Evolutionary conservation across 306 rosid species (phyloP).

Genomic region (Luffa acutangula): DNA sequence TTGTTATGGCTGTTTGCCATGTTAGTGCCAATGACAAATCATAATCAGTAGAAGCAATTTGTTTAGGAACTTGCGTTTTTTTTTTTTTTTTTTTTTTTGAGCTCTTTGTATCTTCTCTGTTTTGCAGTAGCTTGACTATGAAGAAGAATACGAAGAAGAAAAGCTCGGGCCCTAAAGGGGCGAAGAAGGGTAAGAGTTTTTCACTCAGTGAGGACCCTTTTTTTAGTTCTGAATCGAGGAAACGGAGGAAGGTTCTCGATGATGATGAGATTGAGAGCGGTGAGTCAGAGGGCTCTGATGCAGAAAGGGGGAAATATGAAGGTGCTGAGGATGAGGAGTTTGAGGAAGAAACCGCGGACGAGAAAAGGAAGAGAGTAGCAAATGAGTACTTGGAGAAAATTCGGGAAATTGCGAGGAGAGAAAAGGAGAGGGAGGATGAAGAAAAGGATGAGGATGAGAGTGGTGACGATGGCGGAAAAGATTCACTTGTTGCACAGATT

Average conservation of each 20-base stretch:
- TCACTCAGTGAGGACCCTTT: constrained; percentile 37
- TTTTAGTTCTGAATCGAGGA: constrained; percentile 41
- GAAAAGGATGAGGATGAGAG: constrained; percentile 22
- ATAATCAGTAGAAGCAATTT: neutral
- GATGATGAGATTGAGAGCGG: constrained; percentile 55
- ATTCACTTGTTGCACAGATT: constrained; percentile 56
- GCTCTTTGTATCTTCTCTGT: neutral
- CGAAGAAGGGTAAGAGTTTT: constrained; percentile 18
- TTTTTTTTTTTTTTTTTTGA: neutral
- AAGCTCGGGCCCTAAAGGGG: constrained; percentile 16
- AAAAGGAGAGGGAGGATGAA: constrained; percentile 37
- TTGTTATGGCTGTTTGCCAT: neutral
- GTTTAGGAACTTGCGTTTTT: neutral
- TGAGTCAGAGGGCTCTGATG: constrained; percentile 16
- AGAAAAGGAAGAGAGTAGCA: constrained; percentile 59
- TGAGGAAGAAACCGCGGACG: constrained; percentile 53
- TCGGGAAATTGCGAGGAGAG: constrained; percentile 28
- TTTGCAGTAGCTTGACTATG: constrained; percentile 21
- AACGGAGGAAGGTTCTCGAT: constrained; percentile 35
- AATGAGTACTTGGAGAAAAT: constrained; percentile 31
- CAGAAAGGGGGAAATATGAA: neutral
- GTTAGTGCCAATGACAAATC: neutral
- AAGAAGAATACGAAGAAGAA: constrained; percentile 34
- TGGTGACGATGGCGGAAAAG: constrained; percentile 43
- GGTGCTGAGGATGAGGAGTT: constrained; percentile 13